Conservation (phyloP, 2,329 filamentous ascomycete genomes). For the Xylogone sp. region DNA sequence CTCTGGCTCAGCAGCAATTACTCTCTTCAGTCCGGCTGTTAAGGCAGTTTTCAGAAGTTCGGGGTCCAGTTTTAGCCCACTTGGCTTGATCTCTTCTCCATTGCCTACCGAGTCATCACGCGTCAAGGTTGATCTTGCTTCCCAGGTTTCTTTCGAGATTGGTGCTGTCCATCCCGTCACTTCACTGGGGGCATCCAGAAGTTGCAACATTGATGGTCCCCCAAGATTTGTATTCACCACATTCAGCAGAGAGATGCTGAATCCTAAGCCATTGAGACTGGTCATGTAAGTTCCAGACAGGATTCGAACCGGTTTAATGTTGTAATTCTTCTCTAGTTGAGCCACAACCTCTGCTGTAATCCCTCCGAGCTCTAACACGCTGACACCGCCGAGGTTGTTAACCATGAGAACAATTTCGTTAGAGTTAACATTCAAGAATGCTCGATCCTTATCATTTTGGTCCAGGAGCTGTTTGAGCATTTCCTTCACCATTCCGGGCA, state of each 20-base stretch:
- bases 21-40: slow-evolving; percentile 48
- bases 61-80: slow-evolving; percentile 24
- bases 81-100: slow-evolving; percentile 29
- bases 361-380: slow-evolving; percentile 61
- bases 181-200: slow-evolving; percentile 65
- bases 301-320: slow-evolving; percentile 57
- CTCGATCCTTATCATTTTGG: slow-evolving; percentile 57
- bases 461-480: slow-evolving; percentile 66
- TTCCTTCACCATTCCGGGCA: slow-evolving; percentile 48
- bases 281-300: slow-evolving; percentile 69
- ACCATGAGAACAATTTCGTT: slow-evolving; percentile 62
- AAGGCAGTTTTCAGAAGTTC: slow-evolving; percentile 47
- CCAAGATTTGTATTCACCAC: slow-evolving; percentile 47
- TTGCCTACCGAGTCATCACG: slow-evolving; percentile 16
- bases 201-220: slow-evolving; percentile 52
- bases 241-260: slow-evolving; percentile 65
- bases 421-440: slow-evolving; percentile 54
- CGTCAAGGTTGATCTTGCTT: slow-evolving; percentile 36
- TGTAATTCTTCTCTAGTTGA: slow-evolving; percentile 54
- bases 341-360: slow-evolving; percentile 63
- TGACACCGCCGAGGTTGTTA: slow-evolving; percentile 68
- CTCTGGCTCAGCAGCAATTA: slow-evolving; percentile 61
- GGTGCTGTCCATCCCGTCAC: slow-evolving; percentile 64
- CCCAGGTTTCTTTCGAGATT: slow-evolving; percentile 56
- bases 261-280: slow-evolving; percentile 67